A percentile compares a stretch with the other conserved stretches of the same genome.
Evolutionary conservation across 306 rosid genomes (phyloP).

Genomic region (Vachellia collinsii): DNA sequence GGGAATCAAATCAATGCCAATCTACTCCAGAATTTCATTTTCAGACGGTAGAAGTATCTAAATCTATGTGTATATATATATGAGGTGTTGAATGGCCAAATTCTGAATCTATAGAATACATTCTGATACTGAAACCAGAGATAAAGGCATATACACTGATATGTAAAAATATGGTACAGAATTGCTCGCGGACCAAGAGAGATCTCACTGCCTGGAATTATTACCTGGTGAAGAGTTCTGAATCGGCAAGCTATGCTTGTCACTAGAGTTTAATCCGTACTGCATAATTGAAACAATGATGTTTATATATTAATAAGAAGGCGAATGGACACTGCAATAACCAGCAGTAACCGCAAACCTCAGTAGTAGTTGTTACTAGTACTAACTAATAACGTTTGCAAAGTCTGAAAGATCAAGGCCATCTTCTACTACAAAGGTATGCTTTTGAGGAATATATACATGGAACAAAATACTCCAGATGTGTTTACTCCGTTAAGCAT

Average conservation of each 20-base stretch:
- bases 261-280: conserved; percentile 74
- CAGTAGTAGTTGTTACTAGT: not conserved
- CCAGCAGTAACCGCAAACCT: not conserved
- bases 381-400: not conserved
- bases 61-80: not conserved
- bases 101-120: not conserved
- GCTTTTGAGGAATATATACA: not conserved
- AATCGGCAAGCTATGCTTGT: conserved; percentile 43
- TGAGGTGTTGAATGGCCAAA: not conserved
- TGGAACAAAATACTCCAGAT: conserved; percentile 19
- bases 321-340: not conserved
- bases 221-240: conserved; percentile 47
- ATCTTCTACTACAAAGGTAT: conserved; percentile 21
- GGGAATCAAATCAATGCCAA: not conserved
- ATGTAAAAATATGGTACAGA: conserved; percentile 35
- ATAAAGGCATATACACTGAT: conserved; percentile 44
- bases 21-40: not conserved
- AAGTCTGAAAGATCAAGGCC: not conserved
- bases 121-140: not conserved
- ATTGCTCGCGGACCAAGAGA: conserved; percentile 15
- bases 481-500: not conserved
- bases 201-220: conserved; percentile 51
- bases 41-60: not conserved
- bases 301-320: conserved; percentile 8
- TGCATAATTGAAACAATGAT: conserved; percentile 45